Evolutionary conservation across 257 asterid species (phyloP).

Genomic region (Salvia miltiorrhiza): DNA sequence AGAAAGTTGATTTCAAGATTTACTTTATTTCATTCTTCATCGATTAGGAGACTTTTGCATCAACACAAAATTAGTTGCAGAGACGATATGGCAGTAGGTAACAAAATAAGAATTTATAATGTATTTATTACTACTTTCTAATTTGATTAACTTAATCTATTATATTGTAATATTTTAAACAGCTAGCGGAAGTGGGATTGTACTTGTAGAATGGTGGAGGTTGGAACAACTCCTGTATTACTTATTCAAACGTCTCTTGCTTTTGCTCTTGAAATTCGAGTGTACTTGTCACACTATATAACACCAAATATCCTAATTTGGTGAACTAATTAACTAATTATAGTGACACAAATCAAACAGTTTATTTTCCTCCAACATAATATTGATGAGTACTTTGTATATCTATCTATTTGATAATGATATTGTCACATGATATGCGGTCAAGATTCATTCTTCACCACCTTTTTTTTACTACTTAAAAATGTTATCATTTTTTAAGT

Average conservation of each 20-base stretch:
- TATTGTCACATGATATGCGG: too few species aligned
- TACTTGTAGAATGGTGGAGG: background rate
- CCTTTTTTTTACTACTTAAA: too few species aligned
- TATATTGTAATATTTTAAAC: too few species aligned
- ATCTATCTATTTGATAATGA: too few species aligned
- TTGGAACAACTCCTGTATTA: slow-evolving; percentile 21
- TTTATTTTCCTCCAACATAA: too few species aligned
- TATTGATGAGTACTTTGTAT: too few species aligned
- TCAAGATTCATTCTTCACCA: too few species aligned
- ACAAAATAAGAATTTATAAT: background rate
- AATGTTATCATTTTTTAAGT: too few species aligned
- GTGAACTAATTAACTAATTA: slow-evolving; percentile 23
- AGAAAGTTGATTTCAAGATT: too few species aligned
- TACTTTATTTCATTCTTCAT: background rate
- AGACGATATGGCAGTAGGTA: background rate
- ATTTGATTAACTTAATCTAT: background rate
- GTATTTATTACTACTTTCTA: background rate
- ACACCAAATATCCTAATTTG: slow-evolving; percentile 8
- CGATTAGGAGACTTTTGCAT: background rate
- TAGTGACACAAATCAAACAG: background rate
- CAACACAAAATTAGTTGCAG: background rate
- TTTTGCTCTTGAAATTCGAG: background rate
- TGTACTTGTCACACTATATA: background rate
- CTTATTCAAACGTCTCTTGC: background rate
- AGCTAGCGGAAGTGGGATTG: background rate